Base-by-base conservation (phyloP, 2,329 filamentous ascomycete genomes). In the Pyrenophora graminea region DNA sequence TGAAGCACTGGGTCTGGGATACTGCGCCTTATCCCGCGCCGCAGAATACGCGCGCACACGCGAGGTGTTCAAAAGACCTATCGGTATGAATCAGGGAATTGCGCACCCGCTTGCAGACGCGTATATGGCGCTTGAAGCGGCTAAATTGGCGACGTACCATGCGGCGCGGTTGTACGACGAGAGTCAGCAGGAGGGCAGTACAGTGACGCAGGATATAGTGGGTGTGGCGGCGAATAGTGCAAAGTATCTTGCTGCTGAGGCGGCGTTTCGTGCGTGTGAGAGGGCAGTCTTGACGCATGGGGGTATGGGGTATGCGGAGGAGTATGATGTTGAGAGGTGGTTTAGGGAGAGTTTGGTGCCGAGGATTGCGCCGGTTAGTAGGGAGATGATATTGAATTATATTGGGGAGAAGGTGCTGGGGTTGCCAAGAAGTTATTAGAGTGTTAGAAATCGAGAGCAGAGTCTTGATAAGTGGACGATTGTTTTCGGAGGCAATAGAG, bases 1-100 rank as follows among this genome's bases (percentile, higher is more conserved):
- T 19, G 90, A 94, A 74, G 89, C 90, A 0, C 78, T 94, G 0
- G 90, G 90, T 0, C 75, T 95, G 0, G 90, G 90, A 0, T 94
- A 94, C 62, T 88, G 85, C 0, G 89, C 77, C 3, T 64, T 79
- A 2, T 53, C 52, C 10, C 61, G 58, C 17, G 78, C 79, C 0
- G 64, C 72, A 0, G 58, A 70, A 4, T 84, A 84, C 55, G 79
- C 81, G 1, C 61, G 70, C 6, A 77, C 81, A 19, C 68, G 80
- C 17, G 59, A 74, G 2, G 82, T 85, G 0, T 85, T 85, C 58
- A 79, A 80, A 0, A 73, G 81, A 2, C 77, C 81, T 0, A 85
- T 85, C 37, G 83, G 83, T 0, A 76, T 80, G 70, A 85, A 85
- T 49, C 83, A 85, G 60, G 82, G 78, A 0, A 82, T 85, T 8